Base-by-base conservation (phyloP, 495 filamentous ascomycete species). In the Astrothelium macrocarpum region DNA sequence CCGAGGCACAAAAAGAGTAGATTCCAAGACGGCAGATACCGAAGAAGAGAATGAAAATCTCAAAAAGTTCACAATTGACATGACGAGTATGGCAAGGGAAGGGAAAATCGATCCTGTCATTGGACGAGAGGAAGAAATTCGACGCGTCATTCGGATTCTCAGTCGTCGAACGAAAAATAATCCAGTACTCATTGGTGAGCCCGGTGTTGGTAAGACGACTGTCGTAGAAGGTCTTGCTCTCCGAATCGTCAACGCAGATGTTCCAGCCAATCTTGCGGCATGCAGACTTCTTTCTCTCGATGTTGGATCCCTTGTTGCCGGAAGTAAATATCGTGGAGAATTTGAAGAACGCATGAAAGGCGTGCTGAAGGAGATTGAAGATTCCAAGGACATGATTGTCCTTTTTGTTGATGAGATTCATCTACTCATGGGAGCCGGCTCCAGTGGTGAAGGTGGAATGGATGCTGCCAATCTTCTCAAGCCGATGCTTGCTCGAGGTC, bases 261-360 rank as follows among this genome's bases (percentile, higher is more conserved):
- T 98, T 0, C 94, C 94, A 32, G 92, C 94, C 68, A 95, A 96
- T 70, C 79, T 98, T n/a, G 90, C 91, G 9, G 87, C 89, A 62
- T 97, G 94, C 82, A 93, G 88, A 70, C 80, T 98, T 18, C 85
- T 98, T 32, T 95, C 93, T 11, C 83, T 98, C 14, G 94, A 98
- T 71, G 94, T 98, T 61, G 94, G 94, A 64, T 87, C 93, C 10
- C 78, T 98, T 43, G 92, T 98, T 59, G 94, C 94, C 29, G 94
- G 94, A 61, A 96, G 91, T 81, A 98, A 98, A 75, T 98, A 93
- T 79, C 82, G 94, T 56, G 94, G 94, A 74, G 94, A 98, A 74
- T 98, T 98, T 68, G 94, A 98, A 73, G 94, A 98, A 78, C 84
- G 94, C 64, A 96, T 98, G 91, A 98, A 98, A 81, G 90, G 94